Percentiles rank a stretch among this genome's conserved stretches.
Evolutionary conservation across 139 green algal genomes (phyloP).

Genomic region (Haematococcus lacustris): DNA sequence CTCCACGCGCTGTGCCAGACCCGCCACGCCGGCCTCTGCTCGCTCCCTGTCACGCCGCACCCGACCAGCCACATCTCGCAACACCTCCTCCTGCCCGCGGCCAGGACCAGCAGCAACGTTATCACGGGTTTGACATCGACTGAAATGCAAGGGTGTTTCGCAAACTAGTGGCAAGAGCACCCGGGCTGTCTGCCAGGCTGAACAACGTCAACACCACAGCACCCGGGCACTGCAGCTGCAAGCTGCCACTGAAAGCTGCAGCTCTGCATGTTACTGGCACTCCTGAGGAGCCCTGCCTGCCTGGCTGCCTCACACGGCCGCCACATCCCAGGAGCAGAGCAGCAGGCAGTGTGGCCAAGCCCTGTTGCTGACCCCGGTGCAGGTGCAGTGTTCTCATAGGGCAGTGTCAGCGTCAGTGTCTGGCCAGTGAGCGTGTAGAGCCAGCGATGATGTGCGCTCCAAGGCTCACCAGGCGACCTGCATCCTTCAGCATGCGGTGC

Average conservation of each 20-base stretch:
- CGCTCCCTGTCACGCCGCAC: conserved; percentile 30
- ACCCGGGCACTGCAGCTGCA: not conserved
- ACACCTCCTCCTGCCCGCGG: conserved; percentile 41
- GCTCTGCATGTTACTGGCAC: not conserved
- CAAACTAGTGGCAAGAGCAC: not conserved
- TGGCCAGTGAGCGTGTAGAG: not conserved
- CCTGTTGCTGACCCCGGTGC: not conserved
- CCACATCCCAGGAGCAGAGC: too few relatives aligned
- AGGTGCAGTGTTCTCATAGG: not conserved
- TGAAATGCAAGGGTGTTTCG: too few relatives aligned
- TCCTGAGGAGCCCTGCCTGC: too few relatives aligned
- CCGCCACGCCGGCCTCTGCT: conserved; percentile 37
- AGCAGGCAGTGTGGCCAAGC: too few relatives aligned
- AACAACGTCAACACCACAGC: not conserved
- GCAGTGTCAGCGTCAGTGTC: too few relatives aligned
- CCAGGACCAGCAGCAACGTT: too few relatives aligned
- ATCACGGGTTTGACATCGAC: too few relatives aligned
- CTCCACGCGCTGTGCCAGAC: conserved; percentile 37
- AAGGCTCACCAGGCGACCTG: not conserved
- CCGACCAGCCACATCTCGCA: conserved; percentile 31
- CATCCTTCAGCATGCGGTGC: conserved; percentile 48
- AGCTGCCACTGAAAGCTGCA: not conserved
- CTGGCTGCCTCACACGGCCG: too few relatives aligned
- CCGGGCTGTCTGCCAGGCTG: not conserved
- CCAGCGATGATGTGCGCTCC: not conserved